A percentile compares a stretch with the other conserved stretches of the same genome.
These are phyloP conservation scores for Eucalyptus viminalis DNA, from an alignment of 345 rosid species.

Conservation along the genomic window DNA sequence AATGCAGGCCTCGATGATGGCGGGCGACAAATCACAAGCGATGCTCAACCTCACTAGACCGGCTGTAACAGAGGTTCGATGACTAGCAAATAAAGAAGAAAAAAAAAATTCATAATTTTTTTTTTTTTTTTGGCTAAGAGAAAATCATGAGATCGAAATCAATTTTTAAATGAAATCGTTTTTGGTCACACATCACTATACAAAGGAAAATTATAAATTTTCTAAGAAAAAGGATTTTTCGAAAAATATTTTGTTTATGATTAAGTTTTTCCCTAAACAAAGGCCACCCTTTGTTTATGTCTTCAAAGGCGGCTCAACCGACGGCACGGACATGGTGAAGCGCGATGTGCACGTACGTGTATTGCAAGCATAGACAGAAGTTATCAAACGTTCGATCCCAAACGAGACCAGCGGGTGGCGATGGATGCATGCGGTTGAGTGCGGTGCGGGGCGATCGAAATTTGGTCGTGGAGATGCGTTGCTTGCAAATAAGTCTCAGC, in stretches of 20 bases:
- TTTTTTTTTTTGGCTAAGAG: no score
- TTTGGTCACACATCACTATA: no score
- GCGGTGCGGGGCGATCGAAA: background rate
- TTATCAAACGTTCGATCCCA: background rate
- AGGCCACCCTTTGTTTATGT: background rate
- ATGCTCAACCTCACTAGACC: no score
- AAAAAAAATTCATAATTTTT: no score
- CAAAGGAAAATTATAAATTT: background rate
- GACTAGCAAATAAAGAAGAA: background rate
- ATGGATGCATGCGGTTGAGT: background rate
- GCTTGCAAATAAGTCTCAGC: background rate
- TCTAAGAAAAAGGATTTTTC: no score
- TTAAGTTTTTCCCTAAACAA: background rate
- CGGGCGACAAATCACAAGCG: background rate
- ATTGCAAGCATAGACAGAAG: background rate
- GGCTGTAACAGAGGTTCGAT: background rate
- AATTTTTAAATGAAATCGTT: no score
- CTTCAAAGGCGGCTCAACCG: background rate
- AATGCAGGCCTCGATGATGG: background rate
- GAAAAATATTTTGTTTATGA: no score
- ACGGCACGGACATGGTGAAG: background rate
- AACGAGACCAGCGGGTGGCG: background rate
- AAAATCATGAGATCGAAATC: background rate
- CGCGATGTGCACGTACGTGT: background rate
- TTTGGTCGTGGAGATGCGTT: background rate